A percentile compares a stretch with the other conserved stretches of the same genome.
phyloP scores from a whole-genome alignment of 305 asterid species.

The Fraxinus latifolia region DNA sequence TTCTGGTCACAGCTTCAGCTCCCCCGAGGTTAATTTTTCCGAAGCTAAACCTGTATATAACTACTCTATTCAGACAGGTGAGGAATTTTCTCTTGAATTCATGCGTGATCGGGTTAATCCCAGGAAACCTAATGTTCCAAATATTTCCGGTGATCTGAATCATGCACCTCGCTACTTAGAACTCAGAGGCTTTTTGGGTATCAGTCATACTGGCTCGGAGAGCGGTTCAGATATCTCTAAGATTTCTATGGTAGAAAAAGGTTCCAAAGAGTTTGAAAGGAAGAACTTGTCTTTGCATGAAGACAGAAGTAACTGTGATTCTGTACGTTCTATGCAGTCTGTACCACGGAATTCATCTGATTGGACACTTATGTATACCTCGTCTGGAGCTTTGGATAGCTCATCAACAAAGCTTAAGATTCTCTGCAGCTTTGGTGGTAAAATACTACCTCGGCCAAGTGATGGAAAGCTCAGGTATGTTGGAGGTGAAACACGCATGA shows the following conservation, averaged over 20 bases:
- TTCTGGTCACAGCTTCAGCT: constrained; percentile 36
- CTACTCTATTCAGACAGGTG: constrained; percentile 76
- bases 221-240: constrained; percentile 49
- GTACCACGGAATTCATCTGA: constrained; percentile 36
- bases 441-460: constrained; percentile 69
- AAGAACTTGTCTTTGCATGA: constrained; percentile 36
- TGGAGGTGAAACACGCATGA: constrained; percentile 81
- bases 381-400: constrained; percentile 54
- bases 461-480: constrained; percentile 79
- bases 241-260: constrained; percentile 37
- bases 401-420: constrained; percentile 51
- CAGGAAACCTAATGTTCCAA: constrained; percentile 43
- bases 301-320: constrained; percentile 37
- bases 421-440: constrained; percentile 80
- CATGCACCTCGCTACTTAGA: constrained; percentile 50
- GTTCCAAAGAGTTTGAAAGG: constrained; percentile 33
- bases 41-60: constrained; percentile 59
- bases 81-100: constrained; percentile 70
- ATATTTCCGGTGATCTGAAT: constrained; percentile 45
- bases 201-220: constrained; percentile 43
- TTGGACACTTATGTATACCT: constrained; percentile 34
- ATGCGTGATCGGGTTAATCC: constrained; percentile 65
- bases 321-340: constrained; percentile 31
- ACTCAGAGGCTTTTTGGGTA: constrained; percentile 51
- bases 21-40: constrained; percentile 36